Percentiles rank a stretch among this genome's conserved stretches.
These are phyloP conservation scores for Lagerstroemia speciosa DNA, from an alignment of 345 rosid genomes.

Conservation along the genomic window DNA sequence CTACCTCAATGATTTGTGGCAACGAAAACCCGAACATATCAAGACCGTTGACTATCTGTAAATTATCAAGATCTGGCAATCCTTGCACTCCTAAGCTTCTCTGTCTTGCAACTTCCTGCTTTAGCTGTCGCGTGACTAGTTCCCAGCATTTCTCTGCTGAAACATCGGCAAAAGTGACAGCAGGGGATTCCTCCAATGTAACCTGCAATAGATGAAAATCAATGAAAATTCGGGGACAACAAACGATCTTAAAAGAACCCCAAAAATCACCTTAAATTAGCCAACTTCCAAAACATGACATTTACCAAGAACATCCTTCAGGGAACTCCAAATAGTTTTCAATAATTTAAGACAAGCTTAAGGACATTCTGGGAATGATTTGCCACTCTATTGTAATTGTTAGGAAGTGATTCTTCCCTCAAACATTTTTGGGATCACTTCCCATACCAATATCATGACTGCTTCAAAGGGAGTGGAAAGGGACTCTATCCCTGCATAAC, in stretches of 20 bases:
- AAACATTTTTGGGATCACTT: not conserved
- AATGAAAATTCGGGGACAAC: not conserved
- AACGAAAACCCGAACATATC: conserved; percentile 85
- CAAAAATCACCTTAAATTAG: not conserved
- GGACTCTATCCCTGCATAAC: not conserved
- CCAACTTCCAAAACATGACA: not conserved
- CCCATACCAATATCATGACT: not conserved
- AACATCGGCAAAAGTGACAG: conserved; percentile 41
- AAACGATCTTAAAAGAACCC: not conserved
- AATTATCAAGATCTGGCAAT: conserved; percentile 24
- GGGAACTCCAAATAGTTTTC: too few relatives aligned
- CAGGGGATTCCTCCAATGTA: conserved; percentile 57
- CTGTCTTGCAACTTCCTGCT: conserved; percentile 41
- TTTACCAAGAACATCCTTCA: too few relatives aligned
- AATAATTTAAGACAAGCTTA: not conserved
- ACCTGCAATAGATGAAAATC: conserved; percentile 48
- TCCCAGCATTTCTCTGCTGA: conserved; percentile 90
- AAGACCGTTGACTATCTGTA: conserved; percentile 49
- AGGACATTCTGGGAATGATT: not conserved
- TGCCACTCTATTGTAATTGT: not conserved
- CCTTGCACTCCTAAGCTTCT: conserved; percentile 30
- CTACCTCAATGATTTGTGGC: conserved; percentile 51
- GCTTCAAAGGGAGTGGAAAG: too few relatives aligned
- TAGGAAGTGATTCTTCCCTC: not conserved
- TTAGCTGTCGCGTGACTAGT: conserved; percentile 53